Percentiles rank a stretch among this genome's conserved stretches.
phyloP scores from a whole-genome alignment of 768 basidiomycete species.

The Cubamyces lactineus region DNA sequence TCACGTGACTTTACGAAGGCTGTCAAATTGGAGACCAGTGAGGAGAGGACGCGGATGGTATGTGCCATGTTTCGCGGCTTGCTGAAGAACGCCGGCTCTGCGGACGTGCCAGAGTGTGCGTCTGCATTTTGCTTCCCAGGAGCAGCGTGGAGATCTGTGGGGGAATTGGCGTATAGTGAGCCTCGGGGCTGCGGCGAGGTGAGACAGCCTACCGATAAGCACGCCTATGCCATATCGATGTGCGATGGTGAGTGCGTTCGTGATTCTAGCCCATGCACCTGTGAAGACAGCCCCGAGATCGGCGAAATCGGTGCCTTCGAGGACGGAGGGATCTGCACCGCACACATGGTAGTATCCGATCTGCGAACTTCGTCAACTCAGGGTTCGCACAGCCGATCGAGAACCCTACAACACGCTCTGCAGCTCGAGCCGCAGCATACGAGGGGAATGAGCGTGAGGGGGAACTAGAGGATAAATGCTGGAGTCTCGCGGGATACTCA shows the following conservation, averaged over 20 bases:
- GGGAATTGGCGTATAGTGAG: conserved; percentile 2
- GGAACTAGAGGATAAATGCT: not conserved
- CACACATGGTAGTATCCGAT: conserved; percentile 78
- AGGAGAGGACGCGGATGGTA: conserved; percentile 36
- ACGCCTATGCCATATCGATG: conserved; percentile 65
- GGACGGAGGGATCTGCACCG: conserved; percentile 56
- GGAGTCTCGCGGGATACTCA: conserved; percentile 35
- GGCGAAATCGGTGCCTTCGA: conserved; percentile 69
- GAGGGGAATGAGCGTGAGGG: not conserved
- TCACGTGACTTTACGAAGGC: conserved; percentile 38
- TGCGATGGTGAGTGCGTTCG: conserved; percentile 62
- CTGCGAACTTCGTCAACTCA: conserved; percentile 38
- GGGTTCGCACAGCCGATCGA: not conserved
- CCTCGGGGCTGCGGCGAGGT: conserved; percentile 12
- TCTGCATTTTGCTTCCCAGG: conserved; percentile 77
- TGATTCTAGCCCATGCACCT: conserved; percentile 72
- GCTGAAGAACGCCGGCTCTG: conserved; percentile 52
- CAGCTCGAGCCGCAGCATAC: not conserved
- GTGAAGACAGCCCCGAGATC: conserved; percentile 50
- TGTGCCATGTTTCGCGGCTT: conserved; percentile 42
- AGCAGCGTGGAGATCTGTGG: conserved; percentile 69
- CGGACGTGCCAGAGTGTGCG: conserved; percentile 64
- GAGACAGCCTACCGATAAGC: conserved; percentile 54
- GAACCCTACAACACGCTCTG: not conserved
- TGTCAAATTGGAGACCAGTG: conserved; percentile 44